phyloP scores from a whole-genome alignment of 495 filamentous ascomycete genomes.

The Trypethelium eluteriae region DNA sequence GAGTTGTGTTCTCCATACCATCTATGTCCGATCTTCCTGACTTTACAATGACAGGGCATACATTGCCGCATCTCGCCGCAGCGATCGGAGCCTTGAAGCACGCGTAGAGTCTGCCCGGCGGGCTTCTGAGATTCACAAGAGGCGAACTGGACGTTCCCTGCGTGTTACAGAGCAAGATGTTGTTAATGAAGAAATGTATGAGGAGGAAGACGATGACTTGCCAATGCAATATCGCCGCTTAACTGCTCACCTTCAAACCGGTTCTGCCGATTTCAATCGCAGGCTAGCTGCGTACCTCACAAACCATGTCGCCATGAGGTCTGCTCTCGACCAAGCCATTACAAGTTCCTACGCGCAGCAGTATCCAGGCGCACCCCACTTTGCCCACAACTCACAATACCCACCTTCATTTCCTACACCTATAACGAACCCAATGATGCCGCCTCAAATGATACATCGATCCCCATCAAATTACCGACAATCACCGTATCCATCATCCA shows the following conservation, averaged over 20 bases:
- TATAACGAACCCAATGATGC: constrained; percentile 30
- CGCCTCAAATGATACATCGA: constrained; percentile 37
- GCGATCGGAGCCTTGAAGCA: constrained; percentile 83
- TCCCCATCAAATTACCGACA: constrained; percentile 29
- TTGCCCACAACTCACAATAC: constrained; percentile 22
- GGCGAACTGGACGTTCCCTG: constrained; percentile 75
- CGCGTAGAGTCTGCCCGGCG: constrained; percentile 78
- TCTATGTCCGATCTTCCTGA: constrained; percentile 7
- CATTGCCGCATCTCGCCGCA: constrained; percentile 86
- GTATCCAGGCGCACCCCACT: constrained; percentile 41
- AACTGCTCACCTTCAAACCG: constrained; percentile 48
- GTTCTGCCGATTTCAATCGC: constrained; percentile 49
- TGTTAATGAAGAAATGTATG: constrained; percentile 91
- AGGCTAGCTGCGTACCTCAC: constrained; percentile 52
- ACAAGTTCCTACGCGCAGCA: constrained; percentile 41
- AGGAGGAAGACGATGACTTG: constrained; percentile 77
- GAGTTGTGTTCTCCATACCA: constrained; percentile 23
- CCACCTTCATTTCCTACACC: constrained; percentile 11
- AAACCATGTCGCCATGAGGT: constrained; percentile 52
- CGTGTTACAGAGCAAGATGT: constrained; percentile 84
- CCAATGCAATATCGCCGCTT: constrained; percentile 45
- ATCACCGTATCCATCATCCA: constrained; percentile 33
- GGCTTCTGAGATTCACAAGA: constrained; percentile 85
- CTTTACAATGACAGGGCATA: constrained; percentile 57
- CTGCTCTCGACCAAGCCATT: constrained; percentile 39